Conservation (phyloP, 2,329 filamentous ascomycete genomes). For the Fusarium coffeatum region DNA sequence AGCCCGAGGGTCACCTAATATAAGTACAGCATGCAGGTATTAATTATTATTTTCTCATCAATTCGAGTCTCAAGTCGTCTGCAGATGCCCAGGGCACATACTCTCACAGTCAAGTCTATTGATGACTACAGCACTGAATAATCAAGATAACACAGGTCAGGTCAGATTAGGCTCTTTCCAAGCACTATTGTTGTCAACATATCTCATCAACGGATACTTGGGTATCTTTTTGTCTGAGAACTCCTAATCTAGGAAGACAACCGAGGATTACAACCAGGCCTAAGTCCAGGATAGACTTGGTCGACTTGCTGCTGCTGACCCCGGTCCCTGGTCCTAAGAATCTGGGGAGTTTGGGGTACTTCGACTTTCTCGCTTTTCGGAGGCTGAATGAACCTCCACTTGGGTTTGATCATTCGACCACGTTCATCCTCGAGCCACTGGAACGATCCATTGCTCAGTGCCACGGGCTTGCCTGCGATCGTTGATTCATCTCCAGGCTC, state of each 20-base stretch:
- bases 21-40: background rate
- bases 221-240: background rate
- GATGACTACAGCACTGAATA: background rate
- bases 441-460: conserved; percentile 20
- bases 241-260: conserved; percentile 1
- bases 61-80: background rate
- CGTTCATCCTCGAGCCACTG: conserved; percentile 16
- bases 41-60: background rate
- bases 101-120: background rate
- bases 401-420: conserved; percentile 2
- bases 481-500: background rate
- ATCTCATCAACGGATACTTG: background rate
- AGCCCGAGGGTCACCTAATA: background rate
- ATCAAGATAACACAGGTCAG: background rate
- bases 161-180: background rate
- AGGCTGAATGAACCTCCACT: conserved; percentile 28
- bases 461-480: conserved; percentile 20
- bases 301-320: background rate
- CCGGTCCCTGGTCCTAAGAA: background rate
- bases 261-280: conserved; percentile 4
- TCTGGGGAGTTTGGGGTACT: background rate
- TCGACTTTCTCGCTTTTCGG: background rate
- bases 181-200: background rate
- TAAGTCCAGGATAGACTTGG: conserved; percentile 3
- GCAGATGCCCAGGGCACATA: background rate